A percentile compares a stretch with the other conserved stretches of the same genome.
Evolutionary conservation across 2,329 filamentous ascomycete genomes (phyloP).

Genomic region (Aspergillus sp.): DNA sequence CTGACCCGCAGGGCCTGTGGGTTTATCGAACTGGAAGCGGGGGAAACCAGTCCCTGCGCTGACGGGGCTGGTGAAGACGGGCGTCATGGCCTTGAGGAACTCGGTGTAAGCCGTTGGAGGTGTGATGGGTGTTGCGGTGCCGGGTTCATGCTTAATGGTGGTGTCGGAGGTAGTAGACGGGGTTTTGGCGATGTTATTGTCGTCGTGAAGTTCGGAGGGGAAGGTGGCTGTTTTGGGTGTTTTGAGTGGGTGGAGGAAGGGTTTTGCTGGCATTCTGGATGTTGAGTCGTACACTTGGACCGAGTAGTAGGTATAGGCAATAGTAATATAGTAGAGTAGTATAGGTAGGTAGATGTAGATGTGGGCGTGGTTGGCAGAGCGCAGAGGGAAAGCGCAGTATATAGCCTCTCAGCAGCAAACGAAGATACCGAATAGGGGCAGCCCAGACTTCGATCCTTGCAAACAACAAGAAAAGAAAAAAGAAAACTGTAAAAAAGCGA

Average conservation of each 20-base stretch:
- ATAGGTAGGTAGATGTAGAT: too few species aligned
- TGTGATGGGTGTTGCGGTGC: slow-evolving; percentile 73
- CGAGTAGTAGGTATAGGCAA: not conserved
- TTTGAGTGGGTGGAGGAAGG: slow-evolving; percentile 35
- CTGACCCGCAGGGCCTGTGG: too few species aligned
- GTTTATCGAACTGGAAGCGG: slow-evolving; percentile 29
- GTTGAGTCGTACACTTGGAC: not conserved
- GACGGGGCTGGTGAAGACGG: slow-evolving; percentile 62
- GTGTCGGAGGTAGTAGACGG: slow-evolving; percentile 48
- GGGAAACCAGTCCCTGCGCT: slow-evolving; percentile 50
- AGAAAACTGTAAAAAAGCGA: not conserved
- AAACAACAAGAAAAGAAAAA: too few species aligned
- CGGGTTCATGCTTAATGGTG: slow-evolving; percentile 63
- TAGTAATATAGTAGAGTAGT: not conserved
- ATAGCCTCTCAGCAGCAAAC: too few species aligned
- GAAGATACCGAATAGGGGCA: too few species aligned
- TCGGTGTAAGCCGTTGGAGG: slow-evolving; percentile 86
- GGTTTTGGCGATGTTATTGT: slow-evolving; percentile 22
- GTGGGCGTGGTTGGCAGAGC: too few species aligned
- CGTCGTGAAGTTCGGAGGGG: slow-evolving; percentile 55
- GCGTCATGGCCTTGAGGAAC: slow-evolving; percentile 76
- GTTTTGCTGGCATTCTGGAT: slow-evolving; percentile 27
- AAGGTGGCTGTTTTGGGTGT: slow-evolving; percentile 40
- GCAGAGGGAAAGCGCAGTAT: too few species aligned
- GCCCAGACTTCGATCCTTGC: too few species aligned